Conservation (phyloP, 2,329 filamentous ascomycete species). For the Acrodontium crateriforme region DNA sequence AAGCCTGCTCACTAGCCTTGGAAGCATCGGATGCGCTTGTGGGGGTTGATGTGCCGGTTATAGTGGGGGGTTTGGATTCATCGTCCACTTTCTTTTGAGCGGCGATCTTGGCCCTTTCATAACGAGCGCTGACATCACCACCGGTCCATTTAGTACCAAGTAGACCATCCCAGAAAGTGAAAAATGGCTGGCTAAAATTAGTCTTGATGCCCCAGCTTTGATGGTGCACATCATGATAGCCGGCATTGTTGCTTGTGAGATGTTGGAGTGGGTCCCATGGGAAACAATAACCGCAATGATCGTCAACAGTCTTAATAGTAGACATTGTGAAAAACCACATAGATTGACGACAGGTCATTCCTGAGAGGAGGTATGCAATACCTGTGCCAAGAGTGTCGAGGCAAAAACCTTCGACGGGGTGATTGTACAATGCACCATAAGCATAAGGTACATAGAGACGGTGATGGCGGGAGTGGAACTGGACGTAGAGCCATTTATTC, state of each 20-base stretch:
- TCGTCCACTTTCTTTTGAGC: slow-evolving; percentile 43
- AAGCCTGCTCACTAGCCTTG: slow-evolving; percentile 27
- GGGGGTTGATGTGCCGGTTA: slow-evolving; percentile 10
- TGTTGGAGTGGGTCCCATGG: slow-evolving; percentile 90
- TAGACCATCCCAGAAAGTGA: slow-evolving; percentile 84
- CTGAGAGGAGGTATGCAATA: slow-evolving; percentile 64
- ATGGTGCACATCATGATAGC: slow-evolving; percentile 96
- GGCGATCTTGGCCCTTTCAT: slow-evolving; percentile 41
- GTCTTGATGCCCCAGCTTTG: slow-evolving; percentile 99
- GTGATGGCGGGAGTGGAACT: slow-evolving; percentile 90
- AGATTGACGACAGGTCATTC: slow-evolving; percentile 73
- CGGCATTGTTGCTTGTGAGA: slow-evolving; percentile 86
- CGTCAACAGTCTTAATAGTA: slow-evolving; percentile 92
- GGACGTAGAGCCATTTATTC: slow-evolving; percentile 91
- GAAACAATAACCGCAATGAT: slow-evolving; percentile 92
- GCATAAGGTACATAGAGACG: slow-evolving; percentile 95
- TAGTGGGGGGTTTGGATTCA: slow-evolving; percentile 10
- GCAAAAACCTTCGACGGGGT: slow-evolving; percentile 85
- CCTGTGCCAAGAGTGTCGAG: slow-evolving; percentile 83
- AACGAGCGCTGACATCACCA: slow-evolving; percentile 44
- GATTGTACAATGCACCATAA: slow-evolving; percentile 93
- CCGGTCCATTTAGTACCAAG: slow-evolving; percentile 75
- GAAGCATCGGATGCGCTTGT: slow-evolving; percentile 10
- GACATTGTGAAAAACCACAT: slow-evolving; percentile 82
- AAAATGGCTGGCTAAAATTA: slow-evolving; percentile 71